Evolutionary conservation across 306 rosid genomes (phyloP).

Genomic region (Inga laurina): DNA sequence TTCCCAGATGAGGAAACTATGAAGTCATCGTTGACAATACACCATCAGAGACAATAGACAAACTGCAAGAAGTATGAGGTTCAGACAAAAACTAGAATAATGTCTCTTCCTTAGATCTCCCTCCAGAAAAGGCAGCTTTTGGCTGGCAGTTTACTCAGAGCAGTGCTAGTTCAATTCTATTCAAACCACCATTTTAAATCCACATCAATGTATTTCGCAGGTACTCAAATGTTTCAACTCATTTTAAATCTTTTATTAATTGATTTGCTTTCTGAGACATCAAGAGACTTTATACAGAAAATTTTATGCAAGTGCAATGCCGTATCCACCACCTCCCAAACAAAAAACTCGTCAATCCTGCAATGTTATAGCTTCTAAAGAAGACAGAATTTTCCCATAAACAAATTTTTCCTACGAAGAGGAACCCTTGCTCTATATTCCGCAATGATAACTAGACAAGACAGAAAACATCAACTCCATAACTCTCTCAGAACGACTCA

Average conservation of each 20-base stretch:
- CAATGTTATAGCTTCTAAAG: neutral
- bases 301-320: neutral
- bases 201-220: neutral
- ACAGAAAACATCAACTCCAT: neutral
- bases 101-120: neutral
- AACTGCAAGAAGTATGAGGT: neutral
- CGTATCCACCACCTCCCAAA: neutral
- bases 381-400: neutral
- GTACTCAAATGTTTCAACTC: neutral
- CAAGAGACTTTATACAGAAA: neutral
- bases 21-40: neutral
- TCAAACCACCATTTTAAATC: neutral
- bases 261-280: neutral
- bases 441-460: neutral
- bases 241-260: neutral
- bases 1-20: slow-evolving; percentile 6
- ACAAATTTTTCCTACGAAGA: neutral
- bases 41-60: neutral
- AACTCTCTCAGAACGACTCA: neutral
- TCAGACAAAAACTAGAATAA: slow-evolving; percentile 11
- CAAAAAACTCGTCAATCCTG: neutral
- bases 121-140: slow-evolving; percentile 6
- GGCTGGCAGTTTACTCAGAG: neutral
- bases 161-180: neutral
- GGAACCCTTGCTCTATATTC: neutral